Percentiles rank a stretch among this genome's conserved stretches.
phyloP scores from a whole-genome alignment of 2,329 filamentous ascomycete genomes.

The Curvularia sp. region DNA sequence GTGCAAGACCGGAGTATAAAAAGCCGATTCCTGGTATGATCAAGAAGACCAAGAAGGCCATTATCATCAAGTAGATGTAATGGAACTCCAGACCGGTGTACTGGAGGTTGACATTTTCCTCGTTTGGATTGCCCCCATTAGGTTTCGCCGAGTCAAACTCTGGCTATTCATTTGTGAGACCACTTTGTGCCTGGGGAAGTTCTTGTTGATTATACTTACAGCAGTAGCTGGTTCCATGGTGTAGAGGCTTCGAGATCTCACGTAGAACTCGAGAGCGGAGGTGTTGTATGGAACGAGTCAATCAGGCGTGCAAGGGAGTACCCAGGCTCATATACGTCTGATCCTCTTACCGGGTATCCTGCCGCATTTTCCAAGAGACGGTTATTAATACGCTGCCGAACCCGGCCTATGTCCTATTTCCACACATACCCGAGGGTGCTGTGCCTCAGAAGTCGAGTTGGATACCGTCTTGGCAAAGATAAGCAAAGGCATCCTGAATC shows the following conservation, averaged over 20 bases:
- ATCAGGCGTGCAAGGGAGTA: slow-evolving; percentile 21
- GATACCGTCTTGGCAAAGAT: slow-evolving; percentile 43
- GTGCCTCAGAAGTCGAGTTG: slow-evolving; percentile 28
- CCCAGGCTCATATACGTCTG: slow-evolving; percentile 28
- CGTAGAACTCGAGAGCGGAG: slow-evolving; percentile 8
- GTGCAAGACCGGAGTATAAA: slow-evolving; percentile 68
- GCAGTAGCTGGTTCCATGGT: slow-evolving; percentile 28
- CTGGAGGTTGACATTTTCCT: slow-evolving; percentile 64
- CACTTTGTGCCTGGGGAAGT: not conserved
- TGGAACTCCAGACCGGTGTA: slow-evolving; percentile 67
- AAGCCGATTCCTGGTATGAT: slow-evolving; percentile 72
- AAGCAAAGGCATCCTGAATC: slow-evolving; percentile 25
- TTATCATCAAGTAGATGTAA: slow-evolving; percentile 66
- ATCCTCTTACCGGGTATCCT: slow-evolving; percentile 5
- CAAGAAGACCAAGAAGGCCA: slow-evolving; percentile 67
- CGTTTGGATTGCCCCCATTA: slow-evolving; percentile 61
- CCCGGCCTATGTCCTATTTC: slow-evolving; percentile 22
- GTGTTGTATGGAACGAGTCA: slow-evolving; percentile 9
- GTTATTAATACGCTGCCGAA: slow-evolving; percentile 13
- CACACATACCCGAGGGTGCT: slow-evolving; percentile 22
- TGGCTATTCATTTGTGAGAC: slow-evolving; percentile 36
- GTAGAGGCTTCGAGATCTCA: slow-evolving; percentile 1
- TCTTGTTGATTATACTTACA: slow-evolving; percentile 18
- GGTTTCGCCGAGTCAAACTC: slow-evolving; percentile 54
- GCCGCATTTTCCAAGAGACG: slow-evolving; percentile 20